phyloP scores from a whole-genome alignment of 148 eudicot species.

The Arbutus unedo region DNA sequence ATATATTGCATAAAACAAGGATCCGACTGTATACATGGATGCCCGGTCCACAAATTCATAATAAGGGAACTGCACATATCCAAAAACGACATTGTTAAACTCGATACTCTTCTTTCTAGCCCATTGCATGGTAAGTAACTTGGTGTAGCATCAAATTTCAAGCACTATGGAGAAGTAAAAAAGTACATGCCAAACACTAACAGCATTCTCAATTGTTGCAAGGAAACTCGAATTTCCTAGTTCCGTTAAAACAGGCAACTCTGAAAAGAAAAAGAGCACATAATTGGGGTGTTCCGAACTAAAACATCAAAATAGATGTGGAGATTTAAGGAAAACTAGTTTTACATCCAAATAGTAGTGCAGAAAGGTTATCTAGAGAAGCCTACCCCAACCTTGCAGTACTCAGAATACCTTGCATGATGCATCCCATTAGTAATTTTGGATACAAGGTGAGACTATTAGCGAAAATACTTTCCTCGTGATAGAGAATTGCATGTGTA shows the following conservation, averaged over 20 bases:
- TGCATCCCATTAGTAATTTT: not conserved
- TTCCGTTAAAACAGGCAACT: not conserved
- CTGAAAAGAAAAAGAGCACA: not conserved
- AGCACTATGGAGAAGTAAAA: not conserved
- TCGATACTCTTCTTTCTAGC: not conserved
- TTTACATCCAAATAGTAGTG: not conserved
- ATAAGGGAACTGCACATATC: conserved; percentile 86
- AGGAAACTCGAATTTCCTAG: not conserved
- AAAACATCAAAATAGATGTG: not conserved
- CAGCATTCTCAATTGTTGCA: not conserved
- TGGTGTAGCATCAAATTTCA: not conserved
- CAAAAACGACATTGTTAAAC: not conserved
- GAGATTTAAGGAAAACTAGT: not conserved
- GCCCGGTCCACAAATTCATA: conserved; percentile 87
- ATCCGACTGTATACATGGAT: conserved; percentile 97
- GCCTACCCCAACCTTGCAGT: not conserved
- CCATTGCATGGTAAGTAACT: not conserved
- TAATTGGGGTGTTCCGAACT: not conserved
- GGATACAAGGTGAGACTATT: not conserved
- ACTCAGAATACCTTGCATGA: not conserved
- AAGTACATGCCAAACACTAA: not conserved
- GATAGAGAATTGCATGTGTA: not conserved
- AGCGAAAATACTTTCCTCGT: not conserved
- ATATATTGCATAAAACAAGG: conserved; percentile 90
- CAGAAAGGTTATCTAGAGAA: not conserved